Percentiles rank a stretch among this genome's conserved stretches.
These are phyloP conservation scores for Rhodosporidiobolus sp. DNA, from an alignment of 768 basidiomycete species.

Conservation along the genomic window DNA sequence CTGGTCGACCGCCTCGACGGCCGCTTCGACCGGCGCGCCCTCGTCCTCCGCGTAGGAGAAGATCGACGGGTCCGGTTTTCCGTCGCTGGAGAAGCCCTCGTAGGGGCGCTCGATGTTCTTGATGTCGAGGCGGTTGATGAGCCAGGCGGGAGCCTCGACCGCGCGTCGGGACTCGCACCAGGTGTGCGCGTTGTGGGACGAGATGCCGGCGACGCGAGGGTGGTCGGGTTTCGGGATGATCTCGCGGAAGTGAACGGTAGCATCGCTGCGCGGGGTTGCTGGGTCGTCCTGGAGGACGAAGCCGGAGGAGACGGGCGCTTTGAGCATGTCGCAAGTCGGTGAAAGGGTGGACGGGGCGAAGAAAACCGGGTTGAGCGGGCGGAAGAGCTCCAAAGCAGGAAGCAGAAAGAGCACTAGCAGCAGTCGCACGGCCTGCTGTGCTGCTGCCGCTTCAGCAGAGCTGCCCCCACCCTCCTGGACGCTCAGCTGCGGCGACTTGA, in stretches of 20 bases:
- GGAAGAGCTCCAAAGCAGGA: too few relatives aligned
- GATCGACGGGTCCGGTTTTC: slow-evolving; percentile 35
- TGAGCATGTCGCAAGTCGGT: background rate
- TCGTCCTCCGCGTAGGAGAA: slow-evolving; percentile 43
- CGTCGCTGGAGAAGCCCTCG: slow-evolving; percentile 43
- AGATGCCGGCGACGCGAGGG: slow-evolving; percentile 42
- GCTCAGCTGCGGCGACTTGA: too few relatives aligned
- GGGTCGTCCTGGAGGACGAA: slow-evolving; percentile 6
- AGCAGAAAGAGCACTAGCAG: too few relatives aligned
- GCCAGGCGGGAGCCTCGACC: slow-evolving; percentile 43
- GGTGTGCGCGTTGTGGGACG: slow-evolving; percentile 30
- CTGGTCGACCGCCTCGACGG: slow-evolving; percentile 34
- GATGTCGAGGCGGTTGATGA: slow-evolving; percentile 42
- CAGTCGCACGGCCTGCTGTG: too few relatives aligned
- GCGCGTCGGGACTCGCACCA: slow-evolving; percentile 42
- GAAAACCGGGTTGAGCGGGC: background rate
- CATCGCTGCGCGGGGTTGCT: slow-evolving; percentile 1
- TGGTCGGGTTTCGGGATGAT: slow-evolving; percentile 10
- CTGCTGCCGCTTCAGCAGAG: too few relatives aligned
- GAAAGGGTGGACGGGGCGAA: background rate
- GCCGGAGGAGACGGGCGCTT: slow-evolving; percentile 1
- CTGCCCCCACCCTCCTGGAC: too few relatives aligned
- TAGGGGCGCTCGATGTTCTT: slow-evolving; percentile 40
- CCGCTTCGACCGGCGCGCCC: slow-evolving; percentile 42
- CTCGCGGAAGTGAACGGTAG: slow-evolving; percentile 9